Conservation (phyloP, 495 filamentous ascomycete species). For the Lasiosphaeria hispida region DNA sequence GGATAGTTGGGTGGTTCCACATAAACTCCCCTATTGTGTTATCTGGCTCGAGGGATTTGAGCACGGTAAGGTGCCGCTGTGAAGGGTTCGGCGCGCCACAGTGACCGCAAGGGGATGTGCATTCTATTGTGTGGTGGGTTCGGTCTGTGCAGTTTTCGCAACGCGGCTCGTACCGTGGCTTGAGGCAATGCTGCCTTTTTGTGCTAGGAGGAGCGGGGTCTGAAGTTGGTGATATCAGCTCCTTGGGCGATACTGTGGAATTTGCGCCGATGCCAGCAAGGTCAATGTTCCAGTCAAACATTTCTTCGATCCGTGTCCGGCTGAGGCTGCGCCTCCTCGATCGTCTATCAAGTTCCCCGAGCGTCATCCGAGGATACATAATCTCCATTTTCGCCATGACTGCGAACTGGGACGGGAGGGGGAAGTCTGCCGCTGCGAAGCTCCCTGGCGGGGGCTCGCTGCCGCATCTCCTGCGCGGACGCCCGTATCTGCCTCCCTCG, state of each 20-base stretch:
- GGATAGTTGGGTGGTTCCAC: no score
- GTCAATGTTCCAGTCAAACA: constrained; percentile 29
- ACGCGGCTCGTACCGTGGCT: constrained; percentile 10
- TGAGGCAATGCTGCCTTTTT: neutral
- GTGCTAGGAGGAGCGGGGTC: neutral
- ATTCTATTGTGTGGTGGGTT: constrained; percentile 22
- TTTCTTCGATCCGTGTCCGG: constrained; percentile 34
- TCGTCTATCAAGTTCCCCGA: constrained; percentile 30
- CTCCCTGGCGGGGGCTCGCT: constrained; percentile 27
- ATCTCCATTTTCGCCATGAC: constrained; percentile 9
- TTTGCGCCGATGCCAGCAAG: neutral
- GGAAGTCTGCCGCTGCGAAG: constrained; percentile 19
- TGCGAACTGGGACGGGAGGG: neutral
- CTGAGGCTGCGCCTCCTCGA: constrained; percentile 40
- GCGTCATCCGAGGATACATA: constrained; percentile 27
- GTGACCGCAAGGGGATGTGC: constrained; percentile 30
- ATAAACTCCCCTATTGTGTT: no score
- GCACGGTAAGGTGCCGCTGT: no score
- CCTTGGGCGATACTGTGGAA: no score
- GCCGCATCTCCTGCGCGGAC: constrained; percentile 14
- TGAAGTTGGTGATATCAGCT: no score
- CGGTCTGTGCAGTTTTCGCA: constrained; percentile 34
- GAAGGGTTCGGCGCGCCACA: constrained; percentile 25
- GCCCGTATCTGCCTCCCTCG: neutral
- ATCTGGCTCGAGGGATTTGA: no score